Conservation (phyloP, 2,329 filamentous ascomycete genomes). For the Colletotrichum camelliae region DNA sequence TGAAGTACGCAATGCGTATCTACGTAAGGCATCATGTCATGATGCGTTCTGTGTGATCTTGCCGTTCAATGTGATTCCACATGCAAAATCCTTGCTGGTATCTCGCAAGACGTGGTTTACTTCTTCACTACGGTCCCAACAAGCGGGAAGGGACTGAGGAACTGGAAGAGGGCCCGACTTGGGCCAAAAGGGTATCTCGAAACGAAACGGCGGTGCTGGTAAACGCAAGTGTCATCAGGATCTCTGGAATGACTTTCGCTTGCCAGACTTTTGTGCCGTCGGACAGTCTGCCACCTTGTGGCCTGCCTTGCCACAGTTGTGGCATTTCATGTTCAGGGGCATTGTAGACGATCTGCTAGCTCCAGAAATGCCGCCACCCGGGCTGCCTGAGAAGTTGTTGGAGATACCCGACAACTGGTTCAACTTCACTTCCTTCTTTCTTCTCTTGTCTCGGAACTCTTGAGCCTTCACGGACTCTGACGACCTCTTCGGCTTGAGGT, state of each 20-base stretch:
- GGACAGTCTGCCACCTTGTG: slow-evolving; percentile 66
- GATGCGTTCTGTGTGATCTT: neutral
- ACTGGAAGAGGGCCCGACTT: neutral
- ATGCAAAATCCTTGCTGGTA: neutral
- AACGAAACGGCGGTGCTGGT: neutral
- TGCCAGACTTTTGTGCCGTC: slow-evolving; percentile 25
- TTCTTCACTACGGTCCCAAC: neutral
- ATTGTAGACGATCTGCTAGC: neutral
- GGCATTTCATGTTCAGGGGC: slow-evolving; percentile 56
- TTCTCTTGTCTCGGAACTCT: slow-evolving; percentile 62
- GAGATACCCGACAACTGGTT: slow-evolving; percentile 69
- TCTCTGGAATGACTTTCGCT: neutral
- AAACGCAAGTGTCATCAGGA: neutral
- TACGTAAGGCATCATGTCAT: neutral
- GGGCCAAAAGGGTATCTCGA: slow-evolving; percentile 8
- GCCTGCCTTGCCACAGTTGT: slow-evolving; percentile 65
- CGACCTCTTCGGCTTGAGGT: slow-evolving; percentile 31
- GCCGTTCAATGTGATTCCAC: neutral
- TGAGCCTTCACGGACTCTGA: slow-evolving; percentile 51
- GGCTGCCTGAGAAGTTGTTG: slow-evolving; percentile 4
- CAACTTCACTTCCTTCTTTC: slow-evolving; percentile 71
- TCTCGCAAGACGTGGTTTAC: neutral
- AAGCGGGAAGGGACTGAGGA: neutral
- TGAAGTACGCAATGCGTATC: neutral
- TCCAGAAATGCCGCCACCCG: slow-evolving; percentile 7